Conservation (phyloP, 306 rosid genomes). For the Castanea sativa region DNA sequence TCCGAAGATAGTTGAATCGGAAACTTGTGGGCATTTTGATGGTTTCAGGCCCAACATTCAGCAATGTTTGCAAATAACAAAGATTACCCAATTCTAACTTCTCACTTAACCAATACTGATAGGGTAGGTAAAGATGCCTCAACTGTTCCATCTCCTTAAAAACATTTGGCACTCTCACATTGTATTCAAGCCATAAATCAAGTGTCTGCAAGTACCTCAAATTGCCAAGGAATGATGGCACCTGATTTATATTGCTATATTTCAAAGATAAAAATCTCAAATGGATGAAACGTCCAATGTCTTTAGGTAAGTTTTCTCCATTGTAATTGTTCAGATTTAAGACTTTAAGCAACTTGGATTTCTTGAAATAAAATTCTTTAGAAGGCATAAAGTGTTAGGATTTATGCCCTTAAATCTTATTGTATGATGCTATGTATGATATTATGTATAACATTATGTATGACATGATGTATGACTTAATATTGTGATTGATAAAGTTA, state of each 20-base stretch:
- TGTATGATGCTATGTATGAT: no score
- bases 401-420: no score
- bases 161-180: background rate
- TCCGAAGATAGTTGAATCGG: no score
- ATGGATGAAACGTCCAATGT: slow-evolving; percentile 11
- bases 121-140: background rate
- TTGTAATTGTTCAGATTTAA: background rate
- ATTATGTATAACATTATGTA: no score
- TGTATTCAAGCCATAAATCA: background rate
- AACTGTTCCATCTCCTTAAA: background rate
- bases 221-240: background rate
- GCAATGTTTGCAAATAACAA: background rate
- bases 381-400: background rate
- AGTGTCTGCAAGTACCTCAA: background rate
- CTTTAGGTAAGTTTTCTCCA: background rate
- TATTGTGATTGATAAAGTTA: no score
- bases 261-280: background rate
- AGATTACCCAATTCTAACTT: background rate
- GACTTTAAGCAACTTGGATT: background rate
- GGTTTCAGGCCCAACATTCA: background rate
- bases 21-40: background rate
- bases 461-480: no score
- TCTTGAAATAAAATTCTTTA: background rate
- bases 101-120: background rate
- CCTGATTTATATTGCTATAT: accelerated